Evolutionary conservation across 2,329 filamentous ascomycete species (phyloP).

Genomic region (Stagonosporopsis chrysanthemi): DNA sequence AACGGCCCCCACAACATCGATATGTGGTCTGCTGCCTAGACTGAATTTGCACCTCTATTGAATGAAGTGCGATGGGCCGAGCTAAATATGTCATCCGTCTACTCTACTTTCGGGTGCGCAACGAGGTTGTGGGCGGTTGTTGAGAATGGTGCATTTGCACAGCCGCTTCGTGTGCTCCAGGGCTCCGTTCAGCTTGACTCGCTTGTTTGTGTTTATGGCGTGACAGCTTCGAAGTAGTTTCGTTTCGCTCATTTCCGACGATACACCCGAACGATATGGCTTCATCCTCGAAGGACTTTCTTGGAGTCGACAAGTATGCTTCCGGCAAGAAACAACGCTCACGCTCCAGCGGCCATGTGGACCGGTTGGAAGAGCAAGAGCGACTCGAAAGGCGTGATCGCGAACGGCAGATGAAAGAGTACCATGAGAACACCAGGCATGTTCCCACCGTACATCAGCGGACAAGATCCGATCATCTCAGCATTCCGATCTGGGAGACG

Average conservation of each 20-base stretch:
- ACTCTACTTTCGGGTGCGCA: neutral
- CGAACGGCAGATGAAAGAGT: slow-evolving; percentile 34
- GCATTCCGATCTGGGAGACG: slow-evolving; percentile 29
- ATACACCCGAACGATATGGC: neutral
- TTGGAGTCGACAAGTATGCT: neutral
- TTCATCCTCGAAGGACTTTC: slow-evolving; percentile 3
- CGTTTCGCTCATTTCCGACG: no score
- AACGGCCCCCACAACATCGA: slow-evolving; percentile 25
- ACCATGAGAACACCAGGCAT: slow-evolving; percentile 23
- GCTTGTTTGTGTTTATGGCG: slow-evolving; percentile 9
- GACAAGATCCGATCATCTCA: slow-evolving; percentile 28
- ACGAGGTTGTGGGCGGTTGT: slow-evolving; percentile 16
- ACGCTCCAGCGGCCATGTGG: slow-evolving; percentile 34
- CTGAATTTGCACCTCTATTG: neutral
- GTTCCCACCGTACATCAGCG: slow-evolving; percentile 7
- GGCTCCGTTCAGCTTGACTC: slow-evolving; percentile 3
- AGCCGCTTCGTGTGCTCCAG: slow-evolving; percentile 15
- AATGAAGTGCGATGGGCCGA: slow-evolving; percentile 3
- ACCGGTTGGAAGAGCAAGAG: slow-evolving; percentile 32
- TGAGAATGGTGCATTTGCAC: slow-evolving; percentile 17
- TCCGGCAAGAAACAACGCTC: slow-evolving; percentile 25
- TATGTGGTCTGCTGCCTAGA: slow-evolving; percentile 16
- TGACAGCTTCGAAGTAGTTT: slow-evolving; percentile 4
- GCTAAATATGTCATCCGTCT: neutral
- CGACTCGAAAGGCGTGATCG: slow-evolving; percentile 25